A percentile compares a stretch with the other conserved stretches of the same genome.
These are phyloP conservation scores for Bombardia bombarda DNA, from an alignment of 495 filamentous ascomycete species.

Conservation along the genomic window DNA sequence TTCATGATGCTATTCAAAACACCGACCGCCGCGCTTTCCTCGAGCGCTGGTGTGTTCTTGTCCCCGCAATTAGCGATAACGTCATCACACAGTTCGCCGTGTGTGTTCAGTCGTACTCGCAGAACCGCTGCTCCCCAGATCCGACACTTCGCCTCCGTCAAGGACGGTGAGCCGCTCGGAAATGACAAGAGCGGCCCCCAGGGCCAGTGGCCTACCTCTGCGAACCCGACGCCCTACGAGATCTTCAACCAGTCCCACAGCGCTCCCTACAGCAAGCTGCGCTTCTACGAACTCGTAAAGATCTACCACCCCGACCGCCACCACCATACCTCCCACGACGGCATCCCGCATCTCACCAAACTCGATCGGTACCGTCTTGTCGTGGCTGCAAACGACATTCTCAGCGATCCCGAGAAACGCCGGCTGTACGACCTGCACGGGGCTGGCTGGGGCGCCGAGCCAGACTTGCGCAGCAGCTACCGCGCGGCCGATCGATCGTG, in stretches of 20 bases:
- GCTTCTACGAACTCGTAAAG: conserved; percentile 88
- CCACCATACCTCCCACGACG: conserved; percentile 34
- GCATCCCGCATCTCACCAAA: conserved; percentile 46
- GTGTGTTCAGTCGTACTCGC: no score
- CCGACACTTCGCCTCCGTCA: conserved; percentile 16
- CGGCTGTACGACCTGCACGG: conserved; percentile 76
- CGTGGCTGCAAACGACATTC: conserved; percentile 77
- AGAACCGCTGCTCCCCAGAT: not conserved
- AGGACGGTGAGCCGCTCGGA: not conserved
- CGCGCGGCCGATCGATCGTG: conserved; percentile 39
- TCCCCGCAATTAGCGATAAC: conserved; percentile 16
- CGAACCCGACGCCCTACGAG: conserved; percentile 79
- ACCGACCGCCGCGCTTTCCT: conserved; percentile 20
- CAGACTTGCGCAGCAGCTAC: conserved; percentile 27
- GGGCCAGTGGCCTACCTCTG: conserved; percentile 31
- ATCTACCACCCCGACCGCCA: conserved; percentile 87
- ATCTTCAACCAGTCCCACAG: conserved; percentile 59
- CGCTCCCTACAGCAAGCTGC: conserved; percentile 68
- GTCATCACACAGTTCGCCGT: conserved; percentile 19
- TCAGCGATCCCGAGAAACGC: conserved; percentile 74
- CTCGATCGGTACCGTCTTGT: conserved; percentile 84
- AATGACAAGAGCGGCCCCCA: conserved; percentile 20
- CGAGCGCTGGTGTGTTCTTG: conserved; percentile 12
- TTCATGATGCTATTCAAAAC: conserved; percentile 25
- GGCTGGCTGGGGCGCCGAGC: conserved; percentile 61